Base-by-base conservation (phyloP, 768 basidiomycete genomes). In the Leccinum boreale region DNA sequence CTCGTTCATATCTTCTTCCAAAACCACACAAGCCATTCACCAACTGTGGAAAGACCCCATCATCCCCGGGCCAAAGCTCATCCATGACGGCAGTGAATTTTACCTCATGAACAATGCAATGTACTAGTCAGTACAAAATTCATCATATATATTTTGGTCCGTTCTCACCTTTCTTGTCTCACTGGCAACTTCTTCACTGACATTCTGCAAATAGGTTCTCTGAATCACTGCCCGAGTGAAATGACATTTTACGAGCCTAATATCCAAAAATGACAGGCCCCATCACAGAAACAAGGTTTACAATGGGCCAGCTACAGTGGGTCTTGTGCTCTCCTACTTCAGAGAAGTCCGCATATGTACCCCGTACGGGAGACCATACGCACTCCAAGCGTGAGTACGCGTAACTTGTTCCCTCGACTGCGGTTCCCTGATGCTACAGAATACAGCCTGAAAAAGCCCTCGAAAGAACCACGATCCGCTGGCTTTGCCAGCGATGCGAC, bases 31-130 rank as follows among this genome's bases (percentile, higher is more conserved):
- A 35, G 86, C 88, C 7, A 87, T 90, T 47, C 77, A 82, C 58
- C 76, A 88, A 48, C 73, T 90, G 2, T 87, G 86, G 85, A 80
- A 83, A 53, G 89, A 90, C 67, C 83, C 85, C 11, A 80, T 87
- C 53, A 82, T 85, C 1, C 56, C 67, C 24, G 24, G 24, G 24
- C 24, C 24, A 3, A 70, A 72, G 14, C 68, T 83, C 9, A 79
- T 83, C 77, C 79, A 82, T 35, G 84, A 86, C 60, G 75, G 77
- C 21, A 84, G 78, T 68, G 87, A 94, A 56, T 96, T 95, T 66
- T 95, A 96, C 68, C 77, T 97, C 14, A 96, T 95, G 92, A 94
- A 97, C 70, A 90, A 85, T 17, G 95, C 95, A 0, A 79, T 26
- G 7, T 26, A 24, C 51, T 96, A 96, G 91, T 92, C 65, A 68